Evolutionary conservation across 306 rosid genomes (phyloP).

Genomic region (Biancaea sappan): DNA sequence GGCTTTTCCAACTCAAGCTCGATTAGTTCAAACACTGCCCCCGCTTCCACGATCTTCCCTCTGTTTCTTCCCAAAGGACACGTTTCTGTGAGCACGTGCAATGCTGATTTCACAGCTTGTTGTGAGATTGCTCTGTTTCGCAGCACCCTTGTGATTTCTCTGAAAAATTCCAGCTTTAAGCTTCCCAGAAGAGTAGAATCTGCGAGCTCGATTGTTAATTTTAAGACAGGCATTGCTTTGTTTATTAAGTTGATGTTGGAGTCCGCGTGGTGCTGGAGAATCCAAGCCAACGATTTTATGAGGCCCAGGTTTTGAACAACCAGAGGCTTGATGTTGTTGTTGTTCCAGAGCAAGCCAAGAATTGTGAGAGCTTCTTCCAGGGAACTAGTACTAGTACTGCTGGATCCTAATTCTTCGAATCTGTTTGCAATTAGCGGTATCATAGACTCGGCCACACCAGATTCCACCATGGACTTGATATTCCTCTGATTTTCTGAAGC

Average conservation of each 20-base stretch:
- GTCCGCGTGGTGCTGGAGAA: conserved; percentile 41
- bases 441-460: conserved; percentile 56
- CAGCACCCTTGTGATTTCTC: conserved; percentile 37
- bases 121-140: conserved; percentile 38
- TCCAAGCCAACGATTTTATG: conserved; percentile 58
- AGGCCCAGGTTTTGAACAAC: conserved; percentile 49
- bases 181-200: conserved; percentile 42
- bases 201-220: conserved; percentile 36
- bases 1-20: conserved; percentile 62
- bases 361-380: conserved; percentile 51
- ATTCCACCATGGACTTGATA: conserved; percentile 55
- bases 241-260: conserved; percentile 38
- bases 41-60: conserved; percentile 55
- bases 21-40: conserved; percentile 52
- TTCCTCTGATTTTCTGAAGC: conserved; percentile 48
- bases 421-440: conserved; percentile 36
- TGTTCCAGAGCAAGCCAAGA: conserved; percentile 48
- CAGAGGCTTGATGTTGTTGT: conserved; percentile 29
- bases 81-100: conserved; percentile 46
- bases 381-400: conserved; percentile 9
- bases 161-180: conserved; percentile 58
- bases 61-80: conserved; percentile 61
- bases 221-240: conserved; percentile 53
- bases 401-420: conserved; percentile 36
- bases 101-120: conserved; percentile 48